Evolutionary conservation across 2,329 filamentous ascomycete species (phyloP).

Genomic region (Cercospora nicotianae): DNA sequence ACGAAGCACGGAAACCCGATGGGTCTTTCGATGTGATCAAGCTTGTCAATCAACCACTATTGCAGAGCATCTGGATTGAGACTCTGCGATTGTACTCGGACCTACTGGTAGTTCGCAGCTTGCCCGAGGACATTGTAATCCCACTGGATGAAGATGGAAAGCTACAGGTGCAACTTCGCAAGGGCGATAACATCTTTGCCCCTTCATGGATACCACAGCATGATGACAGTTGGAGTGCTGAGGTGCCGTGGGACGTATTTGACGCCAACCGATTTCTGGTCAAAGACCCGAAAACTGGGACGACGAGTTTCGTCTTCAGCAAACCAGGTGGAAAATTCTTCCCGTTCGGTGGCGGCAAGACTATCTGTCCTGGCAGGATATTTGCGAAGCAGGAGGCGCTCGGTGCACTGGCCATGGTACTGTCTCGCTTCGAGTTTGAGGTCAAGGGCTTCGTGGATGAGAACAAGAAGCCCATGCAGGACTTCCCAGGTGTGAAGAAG

Average conservation of each 20-base stretch:
- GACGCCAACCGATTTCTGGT: conserved; percentile 35
- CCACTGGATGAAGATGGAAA: conserved; percentile 35
- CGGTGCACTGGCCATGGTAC: conserved; percentile 31
- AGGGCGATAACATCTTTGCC: conserved; percentile 36
- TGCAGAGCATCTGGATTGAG: conserved; percentile 40
- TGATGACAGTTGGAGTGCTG: conserved; percentile 31
- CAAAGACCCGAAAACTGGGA: conserved; percentile 32
- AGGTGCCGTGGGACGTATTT: conserved; percentile 26
- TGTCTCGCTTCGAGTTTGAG: conserved; percentile 33
- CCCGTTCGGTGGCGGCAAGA: conserved; percentile 37
- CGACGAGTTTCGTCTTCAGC: conserved; percentile 31
- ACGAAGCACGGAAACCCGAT: conserved; percentile 25
- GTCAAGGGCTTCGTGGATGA: conserved; percentile 30
- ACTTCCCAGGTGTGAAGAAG: conserved; percentile 28
- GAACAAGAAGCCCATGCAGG: conserved; percentile 23
- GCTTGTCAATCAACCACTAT: conserved; percentile 35
- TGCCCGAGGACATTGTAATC: conserved; percentile 32
- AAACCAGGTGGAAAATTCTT: conserved; percentile 36
- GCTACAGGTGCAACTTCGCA: conserved; percentile 24
- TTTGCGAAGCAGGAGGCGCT: conserved; percentile 38
- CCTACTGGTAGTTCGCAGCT: conserved; percentile 35
- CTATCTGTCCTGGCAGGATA: conserved; percentile 32
- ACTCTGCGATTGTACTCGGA: conserved; percentile 38
- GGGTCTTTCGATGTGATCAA: conserved; percentile 33
- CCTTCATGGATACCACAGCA: conserved; percentile 36